These are phyloP conservation scores for Trichoderma sp. DNA, from an alignment of 2,329 filamentous ascomycete genomes.

Conservation along the genomic window DNA sequence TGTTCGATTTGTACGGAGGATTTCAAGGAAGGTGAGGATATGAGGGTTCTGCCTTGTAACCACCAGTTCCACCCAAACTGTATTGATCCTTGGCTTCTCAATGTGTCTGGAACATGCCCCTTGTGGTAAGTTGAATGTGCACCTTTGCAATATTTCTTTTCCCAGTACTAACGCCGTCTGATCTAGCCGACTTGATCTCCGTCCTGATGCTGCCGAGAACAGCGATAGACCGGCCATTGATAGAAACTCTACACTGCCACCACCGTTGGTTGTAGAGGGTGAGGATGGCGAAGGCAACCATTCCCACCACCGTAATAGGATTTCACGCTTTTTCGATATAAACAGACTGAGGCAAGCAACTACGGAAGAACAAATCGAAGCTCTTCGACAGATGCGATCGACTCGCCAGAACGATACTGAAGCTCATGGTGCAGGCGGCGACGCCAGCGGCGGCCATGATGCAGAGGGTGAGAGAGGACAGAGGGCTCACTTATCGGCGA, in stretches of 20 bases:
- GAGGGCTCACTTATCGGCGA: slow-evolving; percentile 51
- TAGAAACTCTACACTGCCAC: slow-evolving; percentile 40
- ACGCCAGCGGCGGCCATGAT: slow-evolving; percentile 32
- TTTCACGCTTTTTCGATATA: slow-evolving; percentile 60
- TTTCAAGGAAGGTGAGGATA: slow-evolving; percentile 67
- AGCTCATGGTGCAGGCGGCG: slow-evolving; percentile 35
- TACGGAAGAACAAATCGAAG: slow-evolving; percentile 64
- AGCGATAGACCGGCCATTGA: slow-evolving; percentile 31
- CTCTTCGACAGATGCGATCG: slow-evolving; percentile 52
- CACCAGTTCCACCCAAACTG: slow-evolving; percentile 71
- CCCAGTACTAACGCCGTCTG: background rate
- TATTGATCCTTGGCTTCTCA: slow-evolving; percentile 71
- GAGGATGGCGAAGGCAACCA: slow-evolving; percentile 41
- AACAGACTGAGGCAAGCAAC: slow-evolving; percentile 62
- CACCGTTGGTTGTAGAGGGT: slow-evolving; percentile 48
- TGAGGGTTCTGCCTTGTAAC: slow-evolving; percentile 68
- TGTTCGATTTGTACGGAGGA: slow-evolving; percentile 74
- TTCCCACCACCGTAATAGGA: slow-evolving; percentile 47
- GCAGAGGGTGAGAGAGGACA: slow-evolving; percentile 43
- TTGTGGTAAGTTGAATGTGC: slow-evolving; percentile 59
- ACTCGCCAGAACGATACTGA: slow-evolving; percentile 33
- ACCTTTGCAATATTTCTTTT: background rate
- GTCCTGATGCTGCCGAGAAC: slow-evolving; percentile 43
- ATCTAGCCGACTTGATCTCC: slow-evolving; percentile 59
- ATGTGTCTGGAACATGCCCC: slow-evolving; percentile 71